Conservation (phyloP, 2,329 filamentous ascomycete genomes). For the Sclerotinia glacialis region DNA sequence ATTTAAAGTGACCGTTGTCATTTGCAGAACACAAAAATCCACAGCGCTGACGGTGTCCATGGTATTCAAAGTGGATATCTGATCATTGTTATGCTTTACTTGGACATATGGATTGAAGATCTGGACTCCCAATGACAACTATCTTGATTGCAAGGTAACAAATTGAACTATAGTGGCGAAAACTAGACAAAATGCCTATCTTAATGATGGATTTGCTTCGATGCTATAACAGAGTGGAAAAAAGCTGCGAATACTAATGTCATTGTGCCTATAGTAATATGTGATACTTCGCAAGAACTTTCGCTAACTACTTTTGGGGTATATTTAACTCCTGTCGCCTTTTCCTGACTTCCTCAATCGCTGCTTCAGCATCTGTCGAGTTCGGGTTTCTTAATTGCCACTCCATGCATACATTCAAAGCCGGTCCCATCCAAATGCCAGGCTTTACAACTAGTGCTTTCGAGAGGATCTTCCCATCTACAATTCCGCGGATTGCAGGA, state of each 20-base stretch:
- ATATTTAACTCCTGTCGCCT: constrained; percentile 35
- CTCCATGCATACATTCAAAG: constrained; percentile 74
- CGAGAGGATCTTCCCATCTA: constrained; percentile 74
- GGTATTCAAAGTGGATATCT: no score
- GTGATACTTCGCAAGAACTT: background rate
- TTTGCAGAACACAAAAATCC: no score
- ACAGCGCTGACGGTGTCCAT: no score
- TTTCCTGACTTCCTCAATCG: constrained; percentile 57
- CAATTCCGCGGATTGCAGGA: constrained; percentile 56
- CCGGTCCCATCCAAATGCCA: constrained; percentile 80
- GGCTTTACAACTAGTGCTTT: constrained; percentile 65
- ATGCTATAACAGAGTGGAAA: background rate
- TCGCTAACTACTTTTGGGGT: constrained; percentile 25
- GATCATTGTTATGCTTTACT: no score
- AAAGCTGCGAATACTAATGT: background rate
- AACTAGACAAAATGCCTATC: no score
- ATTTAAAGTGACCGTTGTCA: no score
- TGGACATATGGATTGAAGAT: no score
- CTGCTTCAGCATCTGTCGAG: constrained; percentile 55
- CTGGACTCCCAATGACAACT: background rate
- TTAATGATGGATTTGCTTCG: background rate
- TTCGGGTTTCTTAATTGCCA: constrained; percentile 86
- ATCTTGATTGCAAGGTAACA: background rate
- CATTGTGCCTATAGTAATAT: background rate
- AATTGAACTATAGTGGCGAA: no score